Evolutionary conservation across 148 eudicot genomes (phyloP).

Genomic region (Rhododendron ferrugineum): DNA sequence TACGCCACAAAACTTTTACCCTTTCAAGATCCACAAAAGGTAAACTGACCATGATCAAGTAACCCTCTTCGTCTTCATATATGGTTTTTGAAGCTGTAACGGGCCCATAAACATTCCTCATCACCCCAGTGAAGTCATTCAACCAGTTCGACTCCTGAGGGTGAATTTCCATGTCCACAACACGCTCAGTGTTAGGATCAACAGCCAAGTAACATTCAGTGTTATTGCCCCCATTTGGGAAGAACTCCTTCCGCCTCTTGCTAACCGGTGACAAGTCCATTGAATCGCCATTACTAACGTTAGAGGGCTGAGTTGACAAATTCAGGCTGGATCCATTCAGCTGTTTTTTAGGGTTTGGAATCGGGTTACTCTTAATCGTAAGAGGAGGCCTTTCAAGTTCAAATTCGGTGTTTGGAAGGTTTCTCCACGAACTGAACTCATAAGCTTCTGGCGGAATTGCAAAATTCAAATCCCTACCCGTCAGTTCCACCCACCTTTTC

Average conservation of each 20-base stretch:
- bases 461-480: constrained; percentile 49
- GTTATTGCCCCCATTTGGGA: constrained; percentile 28
- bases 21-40: constrained; percentile 49
- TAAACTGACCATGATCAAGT: constrained; percentile 41
- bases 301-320: constrained; percentile 34
- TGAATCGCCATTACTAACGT: constrained; percentile 32
- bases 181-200: constrained; percentile 20
- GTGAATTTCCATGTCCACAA: constrained; percentile 28
- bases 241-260: constrained; percentile 45
- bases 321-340: constrained; percentile 47
- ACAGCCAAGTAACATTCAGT: constrained; percentile 31
- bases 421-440: constrained; percentile 48
- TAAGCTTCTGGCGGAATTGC: constrained; percentile 41
- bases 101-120: constrained; percentile 45
- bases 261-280: constrained; percentile 36
- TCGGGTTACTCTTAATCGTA: constrained; percentile 15
- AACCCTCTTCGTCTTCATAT: constrained; percentile 48
- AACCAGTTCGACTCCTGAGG: constrained; percentile 39
- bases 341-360: constrained; percentile 32
- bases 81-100: constrained; percentile 52
- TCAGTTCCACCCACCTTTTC: constrained; percentile 49
- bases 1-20: constrained; percentile 59
- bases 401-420: constrained; percentile 35
- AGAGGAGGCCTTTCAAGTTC: constrained; percentile 34
- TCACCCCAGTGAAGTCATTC: constrained; percentile 41